Percentiles rank a stretch among this genome's conserved stretches.
These are phyloP conservation scores for Huntiella omanensis DNA, from an alignment of 2,329 filamentous ascomycete species.

Conservation along the genomic window DNA sequence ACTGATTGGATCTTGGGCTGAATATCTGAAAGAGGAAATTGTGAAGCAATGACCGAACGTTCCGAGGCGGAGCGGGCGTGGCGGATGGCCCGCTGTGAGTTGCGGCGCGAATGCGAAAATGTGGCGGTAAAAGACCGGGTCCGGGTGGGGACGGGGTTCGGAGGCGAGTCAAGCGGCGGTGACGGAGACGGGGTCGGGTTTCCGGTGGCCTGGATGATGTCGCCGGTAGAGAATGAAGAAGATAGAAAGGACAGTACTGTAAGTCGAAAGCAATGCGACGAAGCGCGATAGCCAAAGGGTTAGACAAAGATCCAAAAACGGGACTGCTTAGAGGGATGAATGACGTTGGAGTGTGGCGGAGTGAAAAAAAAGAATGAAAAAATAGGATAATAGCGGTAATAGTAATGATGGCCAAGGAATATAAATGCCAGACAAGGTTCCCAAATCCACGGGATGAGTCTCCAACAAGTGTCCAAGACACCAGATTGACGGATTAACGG, in stretches of 20 bases:
- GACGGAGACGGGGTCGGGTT: slow-evolving; percentile 26
- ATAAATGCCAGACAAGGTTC: too few species aligned
- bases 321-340: too few species aligned
- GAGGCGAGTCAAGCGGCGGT: slow-evolving; percentile 22
- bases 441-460: too few species aligned
- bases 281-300: slow-evolving; percentile 2
- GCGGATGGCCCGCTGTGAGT: background rate
- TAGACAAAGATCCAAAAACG: background rate
- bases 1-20: slow-evolving; percentile 5
- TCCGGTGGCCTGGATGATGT: slow-evolving; percentile 20
- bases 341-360: background rate
- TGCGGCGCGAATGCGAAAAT: slow-evolving; percentile 12
- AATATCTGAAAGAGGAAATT: background rate
- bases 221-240: slow-evolving; percentile 41
- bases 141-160: slow-evolving; percentile 25
- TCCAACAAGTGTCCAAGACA: too few species aligned
- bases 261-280: slow-evolving; percentile 6
- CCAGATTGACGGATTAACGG: too few species aligned
- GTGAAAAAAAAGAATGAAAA: background rate
- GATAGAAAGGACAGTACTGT: slow-evolving; percentile 80
- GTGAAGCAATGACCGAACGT: background rate
- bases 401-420: background rate
- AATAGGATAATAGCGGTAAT: background rate
- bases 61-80: slow-evolving; percentile 1
- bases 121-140: slow-evolving; percentile 14